Conservation (phyloP, 495 filamentous ascomycete genomes). For the Collariella sp. region DNA sequence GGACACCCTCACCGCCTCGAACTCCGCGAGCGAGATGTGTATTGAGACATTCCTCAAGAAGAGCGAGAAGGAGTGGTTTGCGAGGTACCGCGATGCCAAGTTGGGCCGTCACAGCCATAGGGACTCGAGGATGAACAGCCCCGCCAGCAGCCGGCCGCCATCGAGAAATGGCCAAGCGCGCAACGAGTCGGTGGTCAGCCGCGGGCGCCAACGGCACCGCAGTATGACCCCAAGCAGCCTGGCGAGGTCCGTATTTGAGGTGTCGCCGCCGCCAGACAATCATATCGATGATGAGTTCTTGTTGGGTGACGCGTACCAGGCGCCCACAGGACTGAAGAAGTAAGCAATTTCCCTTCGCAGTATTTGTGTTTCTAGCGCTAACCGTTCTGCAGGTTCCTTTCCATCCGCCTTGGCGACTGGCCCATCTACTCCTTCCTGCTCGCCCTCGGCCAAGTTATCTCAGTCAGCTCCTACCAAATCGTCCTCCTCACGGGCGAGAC, state of each 20-base stretch:
- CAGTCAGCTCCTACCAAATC: conserved; percentile 61
- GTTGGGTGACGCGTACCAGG: conserved; percentile 54
- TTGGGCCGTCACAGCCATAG: conserved; percentile 31
- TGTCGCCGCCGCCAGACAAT: conserved; percentile 16
- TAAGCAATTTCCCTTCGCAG: conserved; percentile 25
- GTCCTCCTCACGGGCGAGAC: conserved; percentile 54
- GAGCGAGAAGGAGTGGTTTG: conserved; percentile 59
- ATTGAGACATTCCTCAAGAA: conserved; percentile 55
- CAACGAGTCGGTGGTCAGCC: conserved; percentile 25
- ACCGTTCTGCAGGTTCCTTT: conserved; percentile 21
- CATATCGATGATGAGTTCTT: conserved; percentile 46
- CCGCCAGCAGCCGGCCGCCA: conserved; percentile 15
- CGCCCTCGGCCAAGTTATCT: conserved; percentile 58
- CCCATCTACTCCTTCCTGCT: conserved; percentile 64
- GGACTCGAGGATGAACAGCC: conserved; percentile 15
- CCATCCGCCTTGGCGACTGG: conserved; percentile 50
- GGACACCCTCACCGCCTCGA: conserved; percentile 43
- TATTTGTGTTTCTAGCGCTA: conserved; percentile 6
- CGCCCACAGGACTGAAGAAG: conserved; percentile 56
- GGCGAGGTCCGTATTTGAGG: conserved; percentile 25
- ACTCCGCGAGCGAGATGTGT: conserved; percentile 47
- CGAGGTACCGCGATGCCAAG: conserved; percentile 50
- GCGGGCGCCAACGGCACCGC: conserved; percentile 25
- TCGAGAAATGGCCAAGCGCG: conserved; percentile 18
- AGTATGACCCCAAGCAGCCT: conserved; percentile 26